phyloP scores from a whole-genome alignment of 2,329 filamentous ascomycete species.

The Paraphoma chrysanthemicola region DNA sequence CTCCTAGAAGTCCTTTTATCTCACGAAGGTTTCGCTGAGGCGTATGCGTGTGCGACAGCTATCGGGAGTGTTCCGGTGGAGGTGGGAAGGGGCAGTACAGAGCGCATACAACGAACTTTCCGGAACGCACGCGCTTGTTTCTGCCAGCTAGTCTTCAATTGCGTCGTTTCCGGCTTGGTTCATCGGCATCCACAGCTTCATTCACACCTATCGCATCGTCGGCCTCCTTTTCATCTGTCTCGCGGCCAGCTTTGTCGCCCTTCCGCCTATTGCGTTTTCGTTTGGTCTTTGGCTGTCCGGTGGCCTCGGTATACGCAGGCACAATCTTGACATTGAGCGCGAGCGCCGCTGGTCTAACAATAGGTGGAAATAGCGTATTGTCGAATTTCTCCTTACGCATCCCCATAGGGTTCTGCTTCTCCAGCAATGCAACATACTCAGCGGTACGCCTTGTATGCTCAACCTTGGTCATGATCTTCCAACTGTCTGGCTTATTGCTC shows the following conservation, averaged over 20 bases:
- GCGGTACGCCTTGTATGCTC: constrained; percentile 41
- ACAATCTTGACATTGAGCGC: constrained; percentile 9
- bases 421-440: constrained; percentile 37
- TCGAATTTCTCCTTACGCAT: constrained; percentile 18
- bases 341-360: constrained; percentile 26
- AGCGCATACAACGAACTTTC: no score
- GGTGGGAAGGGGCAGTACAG: no score
- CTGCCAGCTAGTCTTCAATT: constrained; percentile 3
- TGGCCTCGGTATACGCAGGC: constrained; percentile 2
- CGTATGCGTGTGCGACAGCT: no score
- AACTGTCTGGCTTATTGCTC: constrained; percentile 33
- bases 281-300: constrained; percentile 17
- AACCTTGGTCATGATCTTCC: constrained; percentile 46
- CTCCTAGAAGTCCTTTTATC: no score
- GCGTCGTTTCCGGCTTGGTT: constrained; percentile 25
- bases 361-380: constrained; percentile 16
- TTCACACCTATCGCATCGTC: not conserved
- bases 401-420: constrained; percentile 25
- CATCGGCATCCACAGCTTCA: constrained; percentile 7
- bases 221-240: constrained; percentile 9
- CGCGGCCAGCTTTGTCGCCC: constrained; percentile 9
- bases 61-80: no score
- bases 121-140: no score
- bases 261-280: constrained; percentile 33
- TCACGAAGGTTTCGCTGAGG: no score